Evolutionary conservation across 345 rosid species (phyloP).

Genomic region (Passiflora organensis): DNA sequence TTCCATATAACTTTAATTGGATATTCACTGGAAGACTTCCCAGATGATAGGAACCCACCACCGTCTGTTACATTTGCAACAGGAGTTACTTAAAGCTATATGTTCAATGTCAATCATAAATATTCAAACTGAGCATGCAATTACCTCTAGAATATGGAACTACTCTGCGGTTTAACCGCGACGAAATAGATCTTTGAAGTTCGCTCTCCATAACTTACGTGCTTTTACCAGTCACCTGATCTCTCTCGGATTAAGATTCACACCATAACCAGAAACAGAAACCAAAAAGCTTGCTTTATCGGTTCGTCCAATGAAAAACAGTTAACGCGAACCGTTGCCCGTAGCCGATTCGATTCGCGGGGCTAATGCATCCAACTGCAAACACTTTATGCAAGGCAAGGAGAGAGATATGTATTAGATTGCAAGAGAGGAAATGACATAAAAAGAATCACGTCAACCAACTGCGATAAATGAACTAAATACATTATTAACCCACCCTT

Average conservation of each 20-base stretch:
- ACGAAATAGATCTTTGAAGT: slow-evolving; percentile 47
- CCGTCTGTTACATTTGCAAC: slow-evolving; percentile 46
- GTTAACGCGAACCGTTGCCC: too few species aligned
- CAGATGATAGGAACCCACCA: slow-evolving; percentile 49
- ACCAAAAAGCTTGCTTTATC: neutral
- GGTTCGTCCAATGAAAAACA: slow-evolving; percentile 33
- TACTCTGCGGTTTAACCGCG: slow-evolving; percentile 53
- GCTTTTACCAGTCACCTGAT: neutral
- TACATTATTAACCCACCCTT: too few species aligned
- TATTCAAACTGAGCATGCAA: neutral
- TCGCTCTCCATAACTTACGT: slow-evolving; percentile 42
- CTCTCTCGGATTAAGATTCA: neutral
- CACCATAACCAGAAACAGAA: neutral
- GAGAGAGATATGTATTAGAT: too few species aligned
- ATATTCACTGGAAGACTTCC: slow-evolving; percentile 44
- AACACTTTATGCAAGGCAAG: too few species aligned
- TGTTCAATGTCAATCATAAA: neutral
- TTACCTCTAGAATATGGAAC: slow-evolving; percentile 45
- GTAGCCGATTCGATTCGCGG: too few species aligned
- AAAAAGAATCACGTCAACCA: too few species aligned
- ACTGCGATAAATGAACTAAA: too few species aligned
- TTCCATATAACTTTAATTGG: slow-evolving; percentile 56
- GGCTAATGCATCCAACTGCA: too few species aligned
- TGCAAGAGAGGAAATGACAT: too few species aligned
- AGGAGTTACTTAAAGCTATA: slow-evolving; percentile 25